Evolutionary conservation across 805 yeast species (phyloP).

Genomic region (Nakazawaea anatomiae): DNA sequence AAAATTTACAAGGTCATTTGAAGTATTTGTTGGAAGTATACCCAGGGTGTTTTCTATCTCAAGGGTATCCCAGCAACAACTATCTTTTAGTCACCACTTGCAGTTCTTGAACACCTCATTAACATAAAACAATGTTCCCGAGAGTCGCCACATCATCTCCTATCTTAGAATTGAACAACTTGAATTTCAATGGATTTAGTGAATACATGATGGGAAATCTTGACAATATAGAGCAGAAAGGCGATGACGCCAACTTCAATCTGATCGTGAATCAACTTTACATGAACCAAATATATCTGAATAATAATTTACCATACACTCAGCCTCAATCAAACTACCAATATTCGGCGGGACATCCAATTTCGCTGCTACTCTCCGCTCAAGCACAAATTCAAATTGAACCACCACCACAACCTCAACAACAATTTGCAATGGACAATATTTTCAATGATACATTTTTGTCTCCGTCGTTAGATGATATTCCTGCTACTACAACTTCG

Average conservation of each 20-base stretch:
- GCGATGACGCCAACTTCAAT: not conserved
- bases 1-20: no score
- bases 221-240: not conserved
- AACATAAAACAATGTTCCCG: not conserved
- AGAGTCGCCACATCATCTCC: slow-evolving; percentile 8
- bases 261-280: slow-evolving; percentile 4
- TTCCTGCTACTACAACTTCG: slow-evolving; percentile 1
- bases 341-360: not conserved
- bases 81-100: no score
- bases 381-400: not conserved
- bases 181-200: not conserved
- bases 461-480: slow-evolving; percentile 6
- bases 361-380: not conserved
- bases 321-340: not conserved
- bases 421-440: not conserved
- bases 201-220: not conserved
- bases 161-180: slow-evolving; percentile 2
- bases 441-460: not conserved
- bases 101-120: not conserved
- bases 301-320: not conserved
- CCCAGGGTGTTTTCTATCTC: not conserved
- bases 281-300: slow-evolving; percentile 2
- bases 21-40: not conserved
- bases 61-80: no score
- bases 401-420: not conserved